Evolutionary conservation across 805 yeast genomes (phyloP).

Genomic region (Starmerella apicola): DNA sequence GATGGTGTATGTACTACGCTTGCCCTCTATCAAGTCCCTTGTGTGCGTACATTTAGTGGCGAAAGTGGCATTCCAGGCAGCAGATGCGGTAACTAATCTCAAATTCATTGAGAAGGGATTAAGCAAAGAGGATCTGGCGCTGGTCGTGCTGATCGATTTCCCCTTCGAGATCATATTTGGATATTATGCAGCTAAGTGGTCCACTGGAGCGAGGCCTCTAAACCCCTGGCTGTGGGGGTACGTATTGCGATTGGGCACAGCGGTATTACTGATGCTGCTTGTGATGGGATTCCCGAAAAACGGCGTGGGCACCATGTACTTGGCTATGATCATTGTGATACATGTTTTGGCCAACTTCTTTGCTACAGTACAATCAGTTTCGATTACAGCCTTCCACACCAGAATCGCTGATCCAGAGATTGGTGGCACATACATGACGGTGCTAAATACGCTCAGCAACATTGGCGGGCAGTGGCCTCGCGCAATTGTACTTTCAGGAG

Average conservation of each 20-base stretch:
- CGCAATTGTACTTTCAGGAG: conserved; percentile 61
- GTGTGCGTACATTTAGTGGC: conserved; percentile 64
- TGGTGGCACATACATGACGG: conserved; percentile 98
- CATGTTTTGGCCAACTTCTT: conserved; percentile 81
- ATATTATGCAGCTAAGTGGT: conserved; percentile 91
- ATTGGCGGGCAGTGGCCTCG: conserved; percentile 98
- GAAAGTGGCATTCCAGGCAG: conserved; percentile 88
- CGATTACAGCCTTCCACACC: conserved; percentile 89
- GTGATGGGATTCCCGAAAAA: conserved; percentile 58
- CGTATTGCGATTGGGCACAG: conserved; percentile 67
- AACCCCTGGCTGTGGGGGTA: conserved; percentile 86
- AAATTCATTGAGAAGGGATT: conserved; percentile 84
- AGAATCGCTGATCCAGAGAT: conserved; percentile 88
- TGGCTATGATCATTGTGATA: conserved; percentile 61
- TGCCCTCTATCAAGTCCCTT: conserved; percentile 58
- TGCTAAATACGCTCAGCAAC: conserved; percentile 80
- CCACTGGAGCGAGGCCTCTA: conserved; percentile 54
- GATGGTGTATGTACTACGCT: conserved; percentile 32
- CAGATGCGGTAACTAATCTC: conserved; percentile 89
- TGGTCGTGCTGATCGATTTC: conserved; percentile 85
- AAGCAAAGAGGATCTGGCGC: conserved; percentile 83
- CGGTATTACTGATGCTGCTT: conserved; percentile 58
- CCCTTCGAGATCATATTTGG: conserved; percentile 95
- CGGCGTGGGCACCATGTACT: conserved; percentile 42
- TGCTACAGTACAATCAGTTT: conserved; percentile 91